These are phyloP conservation scores for Linum usitatissimum DNA, from an alignment of 345 rosid species.

Conservation along the genomic window DNA sequence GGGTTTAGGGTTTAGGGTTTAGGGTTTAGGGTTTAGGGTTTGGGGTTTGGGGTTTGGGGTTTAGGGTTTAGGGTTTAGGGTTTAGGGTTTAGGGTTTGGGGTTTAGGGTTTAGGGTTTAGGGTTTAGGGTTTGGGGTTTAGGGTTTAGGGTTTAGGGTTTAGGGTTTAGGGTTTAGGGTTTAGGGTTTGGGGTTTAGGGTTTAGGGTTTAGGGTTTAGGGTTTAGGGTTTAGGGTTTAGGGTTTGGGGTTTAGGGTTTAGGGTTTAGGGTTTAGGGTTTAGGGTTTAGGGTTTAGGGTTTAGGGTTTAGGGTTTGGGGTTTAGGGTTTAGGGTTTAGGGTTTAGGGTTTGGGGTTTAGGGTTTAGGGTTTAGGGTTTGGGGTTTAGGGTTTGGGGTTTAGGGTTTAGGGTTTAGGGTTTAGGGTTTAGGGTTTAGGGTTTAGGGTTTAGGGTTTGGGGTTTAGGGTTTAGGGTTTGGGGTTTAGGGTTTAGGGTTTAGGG, in stretches of 20 bases:
- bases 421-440: slow-evolving; percentile 20
- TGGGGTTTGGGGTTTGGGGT: slow-evolving; percentile 16
- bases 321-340: slow-evolving; percentile 15
- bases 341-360: slow-evolving; percentile 20
- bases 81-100: slow-evolving; percentile 14
- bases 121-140: slow-evolving; percentile 3
- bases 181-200: slow-evolving; percentile 18
- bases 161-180: slow-evolving; percentile 18
- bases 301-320: slow-evolving; percentile 14
- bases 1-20: slow-evolving; percentile 8
- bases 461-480: slow-evolving; percentile 20
- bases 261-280: slow-evolving; percentile 15
- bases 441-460: slow-evolving; percentile 21
- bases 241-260: not conserved
- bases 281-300: slow-evolving; percentile 20
- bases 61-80: slow-evolving; percentile 14
- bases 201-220: slow-evolving; percentile 20
- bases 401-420: slow-evolving; percentile 17
- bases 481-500: slow-evolving; percentile 18
- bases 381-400: slow-evolving; percentile 21
- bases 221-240: slow-evolving; percentile 17
- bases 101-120: slow-evolving; percentile 15
- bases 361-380: slow-evolving; percentile 20
- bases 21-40: slow-evolving; percentile 19
- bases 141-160: slow-evolving; percentile 14